These are phyloP conservation scores for Rhodotorula sp. DNA, from an alignment of 1,284 basidiomycete species.

Conservation along the genomic window DNA sequence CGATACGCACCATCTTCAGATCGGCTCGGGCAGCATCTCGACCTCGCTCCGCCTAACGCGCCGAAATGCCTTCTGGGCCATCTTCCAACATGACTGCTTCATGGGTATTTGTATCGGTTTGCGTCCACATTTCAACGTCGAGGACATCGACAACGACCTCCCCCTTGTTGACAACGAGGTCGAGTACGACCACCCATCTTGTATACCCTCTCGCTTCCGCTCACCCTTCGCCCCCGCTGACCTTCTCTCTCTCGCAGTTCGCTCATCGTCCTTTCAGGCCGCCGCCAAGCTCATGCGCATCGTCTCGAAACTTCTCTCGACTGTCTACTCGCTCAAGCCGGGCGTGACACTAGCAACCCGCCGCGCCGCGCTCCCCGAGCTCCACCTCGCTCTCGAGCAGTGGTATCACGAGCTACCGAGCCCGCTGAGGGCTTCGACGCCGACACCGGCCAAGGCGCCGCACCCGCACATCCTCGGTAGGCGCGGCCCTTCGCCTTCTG, in stretches of 20 bases:
- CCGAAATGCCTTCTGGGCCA: conserved; percentile 18
- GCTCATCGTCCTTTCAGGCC: conserved; percentile 18
- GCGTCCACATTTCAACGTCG: background rate
- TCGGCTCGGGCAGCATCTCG: conserved; percentile 5
- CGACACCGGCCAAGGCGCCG: conserved; percentile 16
- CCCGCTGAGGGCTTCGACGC: conserved; percentile 15
- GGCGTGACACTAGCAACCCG: conserved; percentile 2
- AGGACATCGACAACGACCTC: conserved; percentile 11
- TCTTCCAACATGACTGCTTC: conserved; percentile 3
- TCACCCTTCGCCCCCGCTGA: background rate
- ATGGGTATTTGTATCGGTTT: conserved; percentile 11
- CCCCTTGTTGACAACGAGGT: conserved; percentile 2
- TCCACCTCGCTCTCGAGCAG: conserved; percentile 22
- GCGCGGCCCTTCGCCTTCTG: background rate
- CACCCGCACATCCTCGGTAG: conserved; percentile 22
- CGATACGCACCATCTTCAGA: conserved; percentile 17
- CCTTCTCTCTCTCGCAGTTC: background rate
- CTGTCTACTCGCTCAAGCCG: conserved; percentile 17
- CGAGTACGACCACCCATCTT: conserved; percentile 24
- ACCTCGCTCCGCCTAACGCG: conserved; percentile 9
- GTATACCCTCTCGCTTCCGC: background rate
- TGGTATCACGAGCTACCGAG: conserved; percentile 21
- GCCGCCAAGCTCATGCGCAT: conserved; percentile 10
- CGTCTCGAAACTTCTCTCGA: conserved; percentile 3
- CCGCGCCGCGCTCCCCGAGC: conserved; percentile 13